A percentile compares a stretch with the other conserved stretches of the same genome.
phyloP scores from a whole-genome alignment of 139 green algal species.

The Picochlorum sp. region DNA sequence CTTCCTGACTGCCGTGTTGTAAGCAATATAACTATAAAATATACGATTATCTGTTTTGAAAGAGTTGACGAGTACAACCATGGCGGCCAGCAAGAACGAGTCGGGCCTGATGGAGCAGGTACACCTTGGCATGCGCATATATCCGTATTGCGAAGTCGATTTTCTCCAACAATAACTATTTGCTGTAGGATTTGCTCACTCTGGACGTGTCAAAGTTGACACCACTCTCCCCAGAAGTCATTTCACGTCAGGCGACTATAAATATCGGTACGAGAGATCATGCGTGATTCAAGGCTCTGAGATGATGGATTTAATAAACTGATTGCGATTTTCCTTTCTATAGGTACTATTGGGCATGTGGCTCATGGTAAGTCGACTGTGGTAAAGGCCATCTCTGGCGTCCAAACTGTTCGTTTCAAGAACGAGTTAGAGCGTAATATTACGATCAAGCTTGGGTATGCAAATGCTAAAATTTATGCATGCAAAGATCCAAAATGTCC shows the following conservation, averaged over 20 bases:
- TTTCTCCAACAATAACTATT: neutral
- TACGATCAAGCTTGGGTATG: constrained; percentile 99
- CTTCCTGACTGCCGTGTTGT: no score
- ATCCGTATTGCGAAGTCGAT: neutral
- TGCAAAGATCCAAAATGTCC: constrained; percentile 70
- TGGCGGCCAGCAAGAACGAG: constrained; percentile 17
- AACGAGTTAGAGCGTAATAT: constrained; percentile 99
- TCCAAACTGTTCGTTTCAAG: constrained; percentile 99
- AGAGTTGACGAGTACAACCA: constrained; percentile 2
- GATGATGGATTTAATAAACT: neutral
- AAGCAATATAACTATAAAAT: constrained; percentile 6
- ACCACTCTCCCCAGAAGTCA: constrained; percentile 94
- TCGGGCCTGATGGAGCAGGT: constrained; percentile 36
- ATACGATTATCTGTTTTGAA: constrained; percentile 2
- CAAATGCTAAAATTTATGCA: constrained; percentile 99
- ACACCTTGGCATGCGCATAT: neutral
- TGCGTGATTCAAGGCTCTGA: neutral
- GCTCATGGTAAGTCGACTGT: constrained; percentile 99
- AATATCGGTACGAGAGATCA: constrained; percentile 83
- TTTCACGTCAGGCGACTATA: constrained; percentile 97
- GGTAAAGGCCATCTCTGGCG: constrained; percentile 98
- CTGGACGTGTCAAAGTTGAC: constrained; percentile 81
- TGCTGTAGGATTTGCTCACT: constrained; percentile 72
- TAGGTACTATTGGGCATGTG: constrained; percentile 98
- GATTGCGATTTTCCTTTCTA: neutral